Evolutionary conservation across 768 basidiomycete genomes (phyloP).

Genomic region (Boletus vermiculosoides): DNA sequence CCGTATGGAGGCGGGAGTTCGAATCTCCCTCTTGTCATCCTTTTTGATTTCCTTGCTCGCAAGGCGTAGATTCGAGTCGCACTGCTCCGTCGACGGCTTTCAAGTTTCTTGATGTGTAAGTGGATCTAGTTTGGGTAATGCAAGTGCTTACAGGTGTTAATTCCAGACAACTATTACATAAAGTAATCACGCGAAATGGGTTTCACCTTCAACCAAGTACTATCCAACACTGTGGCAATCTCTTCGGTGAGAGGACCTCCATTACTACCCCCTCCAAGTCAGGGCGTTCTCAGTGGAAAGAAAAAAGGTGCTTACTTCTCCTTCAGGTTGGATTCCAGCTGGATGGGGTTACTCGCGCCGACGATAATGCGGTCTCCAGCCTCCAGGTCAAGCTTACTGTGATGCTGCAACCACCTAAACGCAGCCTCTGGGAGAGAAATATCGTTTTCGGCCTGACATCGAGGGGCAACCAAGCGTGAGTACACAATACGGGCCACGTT

Average conservation of each 20-base stretch:
- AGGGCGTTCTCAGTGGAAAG: background rate
- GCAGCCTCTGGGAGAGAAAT: conserved; percentile 15
- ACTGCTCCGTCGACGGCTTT: background rate
- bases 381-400: conserved; percentile 15
- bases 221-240: background rate
- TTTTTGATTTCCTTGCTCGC: too few relatives aligned
- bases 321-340: conserved; percentile 32
- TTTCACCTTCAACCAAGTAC: conserved; percentile 8
- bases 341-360: conserved; percentile 34
- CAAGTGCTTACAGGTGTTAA: background rate
- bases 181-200: background rate
- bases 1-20: conserved; percentile 35
- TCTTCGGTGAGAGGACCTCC: conserved; percentile 7
- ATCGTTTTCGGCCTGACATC: conserved; percentile 10
- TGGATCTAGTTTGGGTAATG: too few relatives aligned
- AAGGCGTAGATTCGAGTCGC: too few relatives aligned
- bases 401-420: conserved; percentile 24
- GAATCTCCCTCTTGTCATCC: conserved; percentile 36
- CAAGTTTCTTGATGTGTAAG: background rate
- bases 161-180: background rate
- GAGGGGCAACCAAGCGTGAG: background rate
- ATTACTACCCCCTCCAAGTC: background rate
- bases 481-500: background rate
- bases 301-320: conserved; percentile 2
- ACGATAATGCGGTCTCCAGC: conserved; percentile 34